Evolutionary conservation across 2,329 filamentous ascomycete species (phyloP).

Genomic region (Ambrosiella beaveri): DNA sequence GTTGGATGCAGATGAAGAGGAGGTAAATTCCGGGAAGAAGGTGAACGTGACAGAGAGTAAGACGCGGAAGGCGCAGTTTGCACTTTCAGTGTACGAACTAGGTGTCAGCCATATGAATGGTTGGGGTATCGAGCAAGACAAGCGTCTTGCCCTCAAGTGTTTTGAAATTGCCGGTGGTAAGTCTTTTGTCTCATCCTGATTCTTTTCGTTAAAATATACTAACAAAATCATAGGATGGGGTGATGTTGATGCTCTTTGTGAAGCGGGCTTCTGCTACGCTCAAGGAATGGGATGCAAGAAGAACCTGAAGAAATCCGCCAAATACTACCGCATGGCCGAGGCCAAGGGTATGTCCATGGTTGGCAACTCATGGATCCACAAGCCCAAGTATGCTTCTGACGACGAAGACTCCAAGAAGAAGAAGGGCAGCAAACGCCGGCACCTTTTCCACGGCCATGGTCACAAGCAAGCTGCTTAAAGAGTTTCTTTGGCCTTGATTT

Average conservation of each 20-base stretch:
- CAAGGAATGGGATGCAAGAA: slow-evolving; percentile 91
- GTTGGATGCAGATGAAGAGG: slow-evolving; percentile 64
- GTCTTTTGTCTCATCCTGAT: slow-evolving; percentile 18
- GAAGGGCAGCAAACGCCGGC: slow-evolving; percentile 44
- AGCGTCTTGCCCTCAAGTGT: slow-evolving; percentile 68
- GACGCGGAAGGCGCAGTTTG: slow-evolving; percentile 80
- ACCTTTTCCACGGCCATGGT: slow-evolving; percentile 41
- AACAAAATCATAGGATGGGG: slow-evolving; percentile 51
- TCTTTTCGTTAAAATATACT: slow-evolving; percentile 8
- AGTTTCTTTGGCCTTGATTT: neutral
- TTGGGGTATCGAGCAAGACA: slow-evolving; percentile 93
- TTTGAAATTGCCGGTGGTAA: slow-evolving; percentile 86
- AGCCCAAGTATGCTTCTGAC: slow-evolving; percentile 74
- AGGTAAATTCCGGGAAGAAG: slow-evolving; percentile 42
- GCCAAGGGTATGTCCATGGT: slow-evolving; percentile 93
- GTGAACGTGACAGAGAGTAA: slow-evolving; percentile 55
- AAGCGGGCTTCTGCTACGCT: slow-evolving; percentile 91
- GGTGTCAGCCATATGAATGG: slow-evolving; percentile 96
- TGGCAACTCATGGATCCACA: slow-evolving; percentile 98
- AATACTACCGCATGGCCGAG: slow-evolving; percentile 78
- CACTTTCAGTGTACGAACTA: slow-evolving; percentile 86
- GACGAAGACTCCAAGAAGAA: slow-evolving; percentile 27
- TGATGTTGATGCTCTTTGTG: slow-evolving; percentile 80
- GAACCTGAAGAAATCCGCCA: slow-evolving; percentile 83
- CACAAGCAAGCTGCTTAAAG: slow-evolving; percentile 20